Evolutionary conservation across 306 rosid species (phyloP).

Genomic region (Bauhinia variegata): DNA sequence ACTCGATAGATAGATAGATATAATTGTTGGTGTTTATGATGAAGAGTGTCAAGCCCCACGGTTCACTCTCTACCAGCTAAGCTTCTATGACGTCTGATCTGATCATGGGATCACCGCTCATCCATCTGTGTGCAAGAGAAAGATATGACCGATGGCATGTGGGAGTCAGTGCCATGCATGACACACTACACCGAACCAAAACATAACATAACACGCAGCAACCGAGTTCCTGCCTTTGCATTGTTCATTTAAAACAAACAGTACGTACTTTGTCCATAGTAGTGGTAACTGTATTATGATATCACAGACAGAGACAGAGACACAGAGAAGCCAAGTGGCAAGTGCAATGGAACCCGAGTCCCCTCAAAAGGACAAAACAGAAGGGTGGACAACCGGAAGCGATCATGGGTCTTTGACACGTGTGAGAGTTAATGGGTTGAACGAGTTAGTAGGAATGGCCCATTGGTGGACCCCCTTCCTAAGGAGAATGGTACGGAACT

Average conservation of each 20-base stretch:
- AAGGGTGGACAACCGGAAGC: not conserved
- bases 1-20: constrained; percentile 9
- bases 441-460: not conserved
- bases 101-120: not conserved
- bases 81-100: not conserved
- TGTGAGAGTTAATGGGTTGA: not conserved
- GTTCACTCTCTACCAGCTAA: not conserved
- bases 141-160: constrained; percentile 41
- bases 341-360: not conserved
- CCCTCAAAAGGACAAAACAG: no score
- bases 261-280: constrained; percentile 13
- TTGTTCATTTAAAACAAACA: not conserved
- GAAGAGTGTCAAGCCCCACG: constrained; percentile 41
- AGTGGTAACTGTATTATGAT: not conserved
- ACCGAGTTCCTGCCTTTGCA: not conserved
- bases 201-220: not conserved
- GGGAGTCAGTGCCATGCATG: constrained; percentile 56
- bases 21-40: constrained; percentile 4
- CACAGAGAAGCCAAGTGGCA: not conserved
- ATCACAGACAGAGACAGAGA: not conserved
- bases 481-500: constrained; percentile 27
- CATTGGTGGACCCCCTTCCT: constrained; percentile 24
- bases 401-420: constrained; percentile 27
- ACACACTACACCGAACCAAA: not conserved
- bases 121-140: not conserved